These are phyloP conservation scores for Epichloe baconii DNA, from an alignment of 2,329 filamentous ascomycete genomes.

Conservation along the genomic window DNA sequence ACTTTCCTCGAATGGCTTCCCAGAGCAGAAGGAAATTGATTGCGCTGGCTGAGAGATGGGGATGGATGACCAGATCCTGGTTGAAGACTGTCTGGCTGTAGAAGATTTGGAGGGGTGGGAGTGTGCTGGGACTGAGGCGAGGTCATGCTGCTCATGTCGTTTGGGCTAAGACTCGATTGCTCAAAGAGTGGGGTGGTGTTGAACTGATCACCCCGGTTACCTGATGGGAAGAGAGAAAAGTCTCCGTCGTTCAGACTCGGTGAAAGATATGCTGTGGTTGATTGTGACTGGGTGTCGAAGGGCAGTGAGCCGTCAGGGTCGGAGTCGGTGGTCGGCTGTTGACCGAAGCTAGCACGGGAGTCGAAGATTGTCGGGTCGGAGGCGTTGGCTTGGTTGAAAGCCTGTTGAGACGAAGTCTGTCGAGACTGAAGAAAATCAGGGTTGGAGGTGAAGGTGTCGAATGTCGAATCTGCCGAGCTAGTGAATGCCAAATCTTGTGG, in stretches of 20 bases:
- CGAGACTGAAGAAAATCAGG: slow-evolving; percentile 38
- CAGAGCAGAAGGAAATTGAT: slow-evolving; percentile 39
- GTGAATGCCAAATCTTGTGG: slow-evolving; percentile 21
- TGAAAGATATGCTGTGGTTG: slow-evolving; percentile 29
- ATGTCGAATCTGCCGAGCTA: slow-evolving; percentile 17
- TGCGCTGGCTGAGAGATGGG: slow-evolving; percentile 42
- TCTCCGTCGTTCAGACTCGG: slow-evolving; percentile 41
- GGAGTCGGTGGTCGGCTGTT: slow-evolving; percentile 23
- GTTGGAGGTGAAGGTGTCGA: slow-evolving; percentile 31
- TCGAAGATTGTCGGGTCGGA: slow-evolving; percentile 27
- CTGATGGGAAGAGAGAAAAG: slow-evolving; percentile 51
- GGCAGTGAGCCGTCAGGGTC: slow-evolving; percentile 24
- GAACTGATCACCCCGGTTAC: slow-evolving; percentile 42
- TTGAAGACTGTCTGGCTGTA: slow-evolving; percentile 35
- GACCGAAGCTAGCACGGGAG: slow-evolving; percentile 29
- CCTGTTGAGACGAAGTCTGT: slow-evolving; percentile 22
- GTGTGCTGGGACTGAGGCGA: slow-evolving; percentile 43
- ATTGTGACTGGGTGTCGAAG: slow-evolving; percentile 30
- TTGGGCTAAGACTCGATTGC: slow-evolving; percentile 28
- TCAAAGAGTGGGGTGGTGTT: slow-evolving; percentile 49
- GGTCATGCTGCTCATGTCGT: slow-evolving; percentile 40
- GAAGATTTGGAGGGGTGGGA: slow-evolving; percentile 41
- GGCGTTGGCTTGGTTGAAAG: slow-evolving; percentile 17
- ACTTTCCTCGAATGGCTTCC: slow-evolving; percentile 40
- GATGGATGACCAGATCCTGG: slow-evolving; percentile 40